Conservation (phyloP, 495 filamentous ascomycete genomes). For the Aspergillus panamensis region DNA sequence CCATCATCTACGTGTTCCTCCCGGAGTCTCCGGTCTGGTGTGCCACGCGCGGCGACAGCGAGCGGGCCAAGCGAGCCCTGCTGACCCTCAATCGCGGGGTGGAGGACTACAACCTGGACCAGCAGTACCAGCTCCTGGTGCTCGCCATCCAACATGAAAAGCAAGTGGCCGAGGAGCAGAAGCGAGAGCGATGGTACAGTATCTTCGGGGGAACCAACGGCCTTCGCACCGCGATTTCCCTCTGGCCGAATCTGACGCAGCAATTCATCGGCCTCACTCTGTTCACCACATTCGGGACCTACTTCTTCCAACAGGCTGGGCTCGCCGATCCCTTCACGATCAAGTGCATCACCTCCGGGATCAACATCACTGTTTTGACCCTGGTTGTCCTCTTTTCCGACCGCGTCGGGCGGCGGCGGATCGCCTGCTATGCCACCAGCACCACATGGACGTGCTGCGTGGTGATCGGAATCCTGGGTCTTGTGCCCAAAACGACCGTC, state of each 20-base stretch:
- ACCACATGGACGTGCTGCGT: too few species aligned
- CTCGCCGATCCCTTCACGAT: too few species aligned
- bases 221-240: constrained; percentile 38
- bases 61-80: constrained; percentile 31
- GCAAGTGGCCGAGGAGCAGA: constrained; percentile 27
- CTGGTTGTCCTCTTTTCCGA: too few species aligned
- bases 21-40: constrained; percentile 41
- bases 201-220: constrained; percentile 40
- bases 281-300: constrained; percentile 42
- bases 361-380: too few species aligned
- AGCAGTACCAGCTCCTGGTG: constrained; percentile 25
- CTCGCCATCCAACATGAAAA: constrained; percentile 32
- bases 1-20: constrained; percentile 29
- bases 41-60: constrained; percentile 31
- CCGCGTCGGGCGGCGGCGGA: too few species aligned
- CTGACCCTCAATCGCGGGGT: constrained; percentile 27
- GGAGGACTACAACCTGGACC: constrained; percentile 28
- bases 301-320: constrained; percentile 27
- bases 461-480: too few species aligned
- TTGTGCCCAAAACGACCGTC: too few species aligned
- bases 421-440: too few species aligned
- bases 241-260: constrained; percentile 42
- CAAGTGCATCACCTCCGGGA: too few species aligned
- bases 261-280: constrained; percentile 42
- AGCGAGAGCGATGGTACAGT: constrained; percentile 26